These are phyloP conservation scores for Flaveria trinervia DNA, from an alignment of 129 eudicot genomes.

Conservation along the genomic window DNA sequence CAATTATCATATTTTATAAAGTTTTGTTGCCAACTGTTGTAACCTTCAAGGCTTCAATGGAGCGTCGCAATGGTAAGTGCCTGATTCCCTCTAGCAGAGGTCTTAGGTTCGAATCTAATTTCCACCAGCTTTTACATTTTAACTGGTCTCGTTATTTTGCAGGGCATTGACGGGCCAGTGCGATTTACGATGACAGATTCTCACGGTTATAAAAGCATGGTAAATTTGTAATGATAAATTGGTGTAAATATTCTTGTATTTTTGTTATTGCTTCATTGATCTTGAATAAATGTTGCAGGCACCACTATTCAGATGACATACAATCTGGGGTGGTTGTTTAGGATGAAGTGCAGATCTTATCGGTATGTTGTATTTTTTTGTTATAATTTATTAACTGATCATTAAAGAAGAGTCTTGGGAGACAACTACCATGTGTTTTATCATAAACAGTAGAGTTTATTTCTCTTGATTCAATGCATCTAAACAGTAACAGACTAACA, in stretches of 20 bases:
- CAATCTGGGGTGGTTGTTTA: conserved; percentile 1
- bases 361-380: neutral
- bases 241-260: neutral
- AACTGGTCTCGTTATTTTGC: no score
- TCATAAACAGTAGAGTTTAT: neutral
- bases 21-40: neutral
- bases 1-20: neutral
- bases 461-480: conserved; percentile 1
- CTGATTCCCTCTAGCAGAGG: neutral
- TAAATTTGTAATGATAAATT: neutral
- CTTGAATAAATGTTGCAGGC: conserved; percentile 3
- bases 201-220: no score
- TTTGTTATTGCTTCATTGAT: neutral
- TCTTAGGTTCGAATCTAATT: neutral
- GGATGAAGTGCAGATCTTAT: conserved; percentile 14
- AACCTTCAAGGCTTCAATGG: neutral
- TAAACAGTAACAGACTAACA: conserved; percentile 5
- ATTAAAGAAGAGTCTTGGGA: conserved; percentile 21
- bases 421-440: conserved; percentile 28
- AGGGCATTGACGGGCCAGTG: no score
- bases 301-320: neutral
- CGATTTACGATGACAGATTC: no score
- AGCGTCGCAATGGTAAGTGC: neutral
- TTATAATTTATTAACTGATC: neutral
- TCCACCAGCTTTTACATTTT: neutral